phyloP scores from a whole-genome alignment of 1,139 yeast genomes.

The Yamadazyma epiphylla region DNA sequence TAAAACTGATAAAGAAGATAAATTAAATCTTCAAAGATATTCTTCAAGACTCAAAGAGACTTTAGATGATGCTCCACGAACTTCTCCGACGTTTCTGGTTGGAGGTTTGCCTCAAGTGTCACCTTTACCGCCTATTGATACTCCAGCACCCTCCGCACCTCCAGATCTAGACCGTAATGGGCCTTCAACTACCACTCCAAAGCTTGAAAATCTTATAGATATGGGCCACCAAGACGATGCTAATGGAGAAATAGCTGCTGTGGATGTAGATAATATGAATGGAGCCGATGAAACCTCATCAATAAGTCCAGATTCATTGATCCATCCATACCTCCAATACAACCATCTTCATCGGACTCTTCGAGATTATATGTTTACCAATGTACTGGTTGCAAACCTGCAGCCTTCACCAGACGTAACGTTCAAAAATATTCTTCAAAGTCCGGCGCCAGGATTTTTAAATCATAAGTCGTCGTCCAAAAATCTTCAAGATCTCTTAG shows the following conservation, averaged over 20 bases:
- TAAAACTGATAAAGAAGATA: slow-evolving; percentile 8
- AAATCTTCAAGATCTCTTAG: slow-evolving; percentile 11
- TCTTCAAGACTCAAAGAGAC: slow-evolving; percentile 15
- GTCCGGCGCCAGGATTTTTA: slow-evolving; percentile 10
- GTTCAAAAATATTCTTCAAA: slow-evolving; percentile 12
- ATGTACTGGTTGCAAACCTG: slow-evolving; percentile 12
- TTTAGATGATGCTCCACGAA: slow-evolving; percentile 1
- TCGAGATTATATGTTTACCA: slow-evolving; percentile 30
- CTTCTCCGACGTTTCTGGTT: too few relatives aligned
- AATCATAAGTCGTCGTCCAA: slow-evolving; percentile 6
- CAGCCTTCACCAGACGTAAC: slow-evolving; percentile 8
- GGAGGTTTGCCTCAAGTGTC: too few relatives aligned
- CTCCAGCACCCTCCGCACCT: not conserved
- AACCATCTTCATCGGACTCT: slow-evolving; percentile 20
- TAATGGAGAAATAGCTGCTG: too few relatives aligned
- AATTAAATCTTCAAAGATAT: slow-evolving; percentile 7
- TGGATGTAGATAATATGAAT: not conserved
- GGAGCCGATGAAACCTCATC: not conserved
- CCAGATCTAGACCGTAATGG: not conserved
- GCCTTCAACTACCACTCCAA: not conserved
- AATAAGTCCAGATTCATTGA: slow-evolving; percentile 8
- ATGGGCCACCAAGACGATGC: too few relatives aligned
- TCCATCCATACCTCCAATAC: slow-evolving; percentile 16
- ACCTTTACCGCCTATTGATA: not conserved
- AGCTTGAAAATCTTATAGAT: not conserved